phyloP scores from a whole-genome alignment of 2,329 filamentous ascomycete species.

The Helotiales sp. region DNA sequence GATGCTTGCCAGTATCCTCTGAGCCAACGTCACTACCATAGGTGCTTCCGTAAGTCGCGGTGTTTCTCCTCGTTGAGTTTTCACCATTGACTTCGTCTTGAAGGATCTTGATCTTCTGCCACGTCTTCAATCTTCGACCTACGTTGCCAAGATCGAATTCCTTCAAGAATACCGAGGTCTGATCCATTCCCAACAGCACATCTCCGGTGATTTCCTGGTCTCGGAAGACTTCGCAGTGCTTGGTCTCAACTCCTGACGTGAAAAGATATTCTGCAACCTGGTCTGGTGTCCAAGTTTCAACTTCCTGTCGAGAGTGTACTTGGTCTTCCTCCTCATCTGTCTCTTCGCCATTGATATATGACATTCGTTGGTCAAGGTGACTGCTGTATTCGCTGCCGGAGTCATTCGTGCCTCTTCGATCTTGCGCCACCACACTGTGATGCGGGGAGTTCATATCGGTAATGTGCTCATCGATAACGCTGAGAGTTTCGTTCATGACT shows the following conservation, averaged over 20 bases:
- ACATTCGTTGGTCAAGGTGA: conserved; percentile 75
- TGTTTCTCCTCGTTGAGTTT: conserved; percentile 55
- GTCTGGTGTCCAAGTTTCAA: conserved; percentile 77
- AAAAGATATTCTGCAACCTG: conserved; percentile 91
- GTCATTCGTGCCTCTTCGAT: conserved; percentile 66
- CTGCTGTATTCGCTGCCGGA: conserved; percentile 91
- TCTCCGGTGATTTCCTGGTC: conserved; percentile 97
- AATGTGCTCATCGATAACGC: conserved; percentile 96
- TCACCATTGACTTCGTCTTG: conserved; percentile 80
- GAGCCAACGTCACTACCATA: conserved; percentile 64
- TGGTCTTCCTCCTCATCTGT: conserved; percentile 89
- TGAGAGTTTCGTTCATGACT: conserved; percentile 92
- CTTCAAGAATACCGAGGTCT: conserved; percentile 92
- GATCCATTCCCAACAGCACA: conserved; percentile 91
- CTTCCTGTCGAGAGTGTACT: conserved; percentile 72
- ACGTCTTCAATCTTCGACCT: conserved; percentile 86
- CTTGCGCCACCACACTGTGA: conserved; percentile 46
- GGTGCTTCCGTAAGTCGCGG: conserved; percentile 60
- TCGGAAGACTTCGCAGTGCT: conserved; percentile 90
- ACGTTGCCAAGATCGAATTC: conserved; percentile 93
- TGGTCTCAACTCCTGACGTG: conserved; percentile 80
- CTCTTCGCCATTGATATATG: conserved; percentile 92
- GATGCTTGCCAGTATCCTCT: conserved; percentile 55
- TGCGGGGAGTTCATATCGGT: conserved; percentile 74
- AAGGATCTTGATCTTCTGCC: conserved; percentile 92